phyloP scores from a whole-genome alignment of 2,329 filamentous ascomycete species.

The Phialophora expanda region DNA sequence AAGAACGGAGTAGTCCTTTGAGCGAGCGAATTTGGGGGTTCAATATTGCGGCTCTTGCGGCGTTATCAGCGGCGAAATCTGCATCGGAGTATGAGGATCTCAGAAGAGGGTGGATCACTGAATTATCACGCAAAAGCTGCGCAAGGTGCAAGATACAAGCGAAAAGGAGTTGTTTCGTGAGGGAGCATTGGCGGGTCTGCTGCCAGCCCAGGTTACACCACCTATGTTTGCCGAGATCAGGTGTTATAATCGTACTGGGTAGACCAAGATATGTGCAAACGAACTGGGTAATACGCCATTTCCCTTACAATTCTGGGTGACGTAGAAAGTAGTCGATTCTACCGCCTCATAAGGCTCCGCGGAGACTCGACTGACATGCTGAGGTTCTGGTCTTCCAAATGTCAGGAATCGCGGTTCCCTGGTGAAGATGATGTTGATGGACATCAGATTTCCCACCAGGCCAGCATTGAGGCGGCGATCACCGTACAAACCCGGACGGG shows the following conservation, averaged over 20 bases:
- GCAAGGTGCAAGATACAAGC: constrained; percentile 3
- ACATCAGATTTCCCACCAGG: neutral
- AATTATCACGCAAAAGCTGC: neutral
- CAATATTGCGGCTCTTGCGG: neutral
- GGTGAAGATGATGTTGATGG: neutral
- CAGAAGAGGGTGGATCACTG: neutral
- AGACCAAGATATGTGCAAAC: neutral
- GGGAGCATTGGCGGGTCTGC: neutral
- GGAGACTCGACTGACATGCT: neutral
- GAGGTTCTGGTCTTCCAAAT: neutral
- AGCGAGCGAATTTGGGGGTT: neutral
- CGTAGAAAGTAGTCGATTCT: neutral
- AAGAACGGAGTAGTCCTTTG: neutral
- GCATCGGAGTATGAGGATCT: neutral
- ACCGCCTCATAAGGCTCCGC: neutral
- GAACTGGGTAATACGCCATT: neutral
- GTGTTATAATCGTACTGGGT: neutral
- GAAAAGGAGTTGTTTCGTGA: neutral
- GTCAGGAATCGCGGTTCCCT: neutral
- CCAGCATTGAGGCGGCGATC: neutral
- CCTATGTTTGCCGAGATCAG: neutral
- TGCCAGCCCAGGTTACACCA: neutral
- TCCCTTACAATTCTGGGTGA: neutral
- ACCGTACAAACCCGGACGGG: neutral
- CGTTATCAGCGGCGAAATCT: constrained; percentile 6